Percentiles rank a stretch among this genome's conserved stretches.
Conservation (phyloP, 2,329 filamentous ascomycete species). For the Lizonia empirigonia region DNA sequence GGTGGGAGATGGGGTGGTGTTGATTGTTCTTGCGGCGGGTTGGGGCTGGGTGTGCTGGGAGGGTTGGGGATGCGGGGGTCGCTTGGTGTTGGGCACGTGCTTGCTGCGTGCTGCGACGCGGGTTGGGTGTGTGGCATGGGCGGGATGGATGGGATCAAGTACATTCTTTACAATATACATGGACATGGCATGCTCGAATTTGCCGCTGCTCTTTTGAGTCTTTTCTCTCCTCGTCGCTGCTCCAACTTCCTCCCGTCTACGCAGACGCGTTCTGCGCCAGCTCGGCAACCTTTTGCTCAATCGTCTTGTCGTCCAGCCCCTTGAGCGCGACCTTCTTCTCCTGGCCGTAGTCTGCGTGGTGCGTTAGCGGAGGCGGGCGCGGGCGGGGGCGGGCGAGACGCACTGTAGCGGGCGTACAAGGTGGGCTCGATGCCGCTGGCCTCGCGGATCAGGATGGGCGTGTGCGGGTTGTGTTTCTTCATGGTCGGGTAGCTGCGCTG, state of each 20-base stretch:
- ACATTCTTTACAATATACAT: constrained; percentile 32
- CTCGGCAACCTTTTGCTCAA: constrained; percentile 69
- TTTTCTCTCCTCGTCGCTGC: background rate
- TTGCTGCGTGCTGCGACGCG: no score
- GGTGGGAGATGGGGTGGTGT: no score
- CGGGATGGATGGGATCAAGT: no score
- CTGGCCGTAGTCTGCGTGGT: constrained; percentile 65
- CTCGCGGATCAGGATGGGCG: constrained; percentile 93
- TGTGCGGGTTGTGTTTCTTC: constrained; percentile 98
- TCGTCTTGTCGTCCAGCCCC: constrained; percentile 72
- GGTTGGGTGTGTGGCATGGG: no score
- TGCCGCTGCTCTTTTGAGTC: constrained; percentile 11
- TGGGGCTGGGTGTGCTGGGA: no score
- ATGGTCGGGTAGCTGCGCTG: constrained; percentile 92
- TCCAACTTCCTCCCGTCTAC: constrained; percentile 12
- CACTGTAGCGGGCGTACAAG: constrained; percentile 93
- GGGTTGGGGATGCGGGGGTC: no score
- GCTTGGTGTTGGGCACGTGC: no score
- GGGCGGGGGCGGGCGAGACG: no score
- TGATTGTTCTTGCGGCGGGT: no score
- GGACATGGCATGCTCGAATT: constrained; percentile 21
- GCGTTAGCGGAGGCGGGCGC: background rate
- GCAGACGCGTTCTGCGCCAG: constrained; percentile 58
- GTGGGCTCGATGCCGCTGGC: constrained; percentile 81
- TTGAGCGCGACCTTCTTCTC: constrained; percentile 69